Percentiles rank a stretch among this genome's conserved stretches.
Evolutionary conservation across 768 basidiomycete genomes (phyloP).

Genomic region (Boletus reticulatus): DNA sequence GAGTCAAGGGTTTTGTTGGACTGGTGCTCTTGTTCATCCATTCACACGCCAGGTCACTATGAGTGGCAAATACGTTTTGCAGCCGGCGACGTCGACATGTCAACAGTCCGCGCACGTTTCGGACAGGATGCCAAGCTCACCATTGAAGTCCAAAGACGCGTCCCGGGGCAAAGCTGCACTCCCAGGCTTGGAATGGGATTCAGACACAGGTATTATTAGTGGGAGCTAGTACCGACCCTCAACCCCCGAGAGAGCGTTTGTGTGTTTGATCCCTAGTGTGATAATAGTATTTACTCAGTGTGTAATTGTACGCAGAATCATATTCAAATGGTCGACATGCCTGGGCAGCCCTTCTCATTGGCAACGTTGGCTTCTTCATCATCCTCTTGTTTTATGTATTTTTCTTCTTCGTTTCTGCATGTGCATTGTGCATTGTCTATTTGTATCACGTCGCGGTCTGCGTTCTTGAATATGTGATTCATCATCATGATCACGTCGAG

Average conservation of each 20-base stretch:
- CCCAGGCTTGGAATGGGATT: slow-evolving; percentile 27
- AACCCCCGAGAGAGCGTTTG: not conserved
- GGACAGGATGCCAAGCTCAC: slow-evolving; percentile 44
- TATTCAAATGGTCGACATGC: slow-evolving; percentile 8
- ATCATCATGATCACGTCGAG: not conserved
- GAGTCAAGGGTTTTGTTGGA: slow-evolving; percentile 27
- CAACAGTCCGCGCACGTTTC: slow-evolving; percentile 49
- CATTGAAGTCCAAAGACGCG: slow-evolving; percentile 41
- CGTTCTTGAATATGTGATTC: slow-evolving; percentile 6
- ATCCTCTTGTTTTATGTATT: slow-evolving; percentile 13
- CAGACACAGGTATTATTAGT: slow-evolving; percentile 27
- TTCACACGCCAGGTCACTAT: slow-evolving; percentile 46
- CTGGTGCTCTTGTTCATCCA: slow-evolving; percentile 3
- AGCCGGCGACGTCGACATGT: slow-evolving; percentile 54
- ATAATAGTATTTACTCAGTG: slow-evolving; percentile 22
- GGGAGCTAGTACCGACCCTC: not conserved
- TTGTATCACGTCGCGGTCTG: not conserved
- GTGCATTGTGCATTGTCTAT: slow-evolving; percentile 8
- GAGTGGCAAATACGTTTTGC: slow-evolving; percentile 60
- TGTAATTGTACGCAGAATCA: slow-evolving; percentile 25
- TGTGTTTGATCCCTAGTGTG: slow-evolving; percentile 11
- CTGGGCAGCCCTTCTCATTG: not conserved
- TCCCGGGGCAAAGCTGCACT: slow-evolving; percentile 25
- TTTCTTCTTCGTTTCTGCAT: not conserved
- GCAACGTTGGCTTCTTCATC: not conserved